These are phyloP conservation scores for Pseudogymnoascus sp. DNA, from an alignment of 2,329 filamentous ascomycete genomes.

Conservation along the genomic window DNA sequence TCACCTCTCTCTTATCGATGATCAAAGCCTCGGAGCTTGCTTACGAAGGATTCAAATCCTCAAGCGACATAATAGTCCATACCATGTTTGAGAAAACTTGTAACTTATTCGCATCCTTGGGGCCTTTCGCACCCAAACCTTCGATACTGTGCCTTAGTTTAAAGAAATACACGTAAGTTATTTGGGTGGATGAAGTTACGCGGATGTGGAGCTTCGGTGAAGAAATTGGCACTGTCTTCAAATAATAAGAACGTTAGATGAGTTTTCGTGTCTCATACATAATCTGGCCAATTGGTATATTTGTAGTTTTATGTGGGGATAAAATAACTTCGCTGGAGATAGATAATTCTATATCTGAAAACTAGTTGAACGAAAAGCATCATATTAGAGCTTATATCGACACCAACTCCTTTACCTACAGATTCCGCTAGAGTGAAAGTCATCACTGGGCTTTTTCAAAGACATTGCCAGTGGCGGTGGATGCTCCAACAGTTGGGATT, in stretches of 20 bases:
- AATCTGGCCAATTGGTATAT: neutral
- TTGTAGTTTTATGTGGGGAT: neutral
- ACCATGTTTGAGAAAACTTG: neutral
- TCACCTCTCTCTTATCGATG: neutral
- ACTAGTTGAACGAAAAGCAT: neutral
- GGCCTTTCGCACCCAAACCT: neutral
- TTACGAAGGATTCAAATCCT: neutral
- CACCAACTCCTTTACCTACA: neutral
- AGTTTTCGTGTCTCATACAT: neutral
- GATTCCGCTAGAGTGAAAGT: neutral
- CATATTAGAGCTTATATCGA: neutral
- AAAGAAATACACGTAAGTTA: neutral
- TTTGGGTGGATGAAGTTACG: neutral
- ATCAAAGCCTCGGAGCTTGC: neutral
- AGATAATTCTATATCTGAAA: neutral
- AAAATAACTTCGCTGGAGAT: neutral
- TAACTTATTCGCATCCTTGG: neutral
- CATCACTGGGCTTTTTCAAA: conserved; percentile 13
- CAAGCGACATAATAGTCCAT: neutral
- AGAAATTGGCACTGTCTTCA: neutral
- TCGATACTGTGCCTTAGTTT: neutral
- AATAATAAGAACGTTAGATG: neutral
- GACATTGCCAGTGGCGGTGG: conserved; percentile 12
- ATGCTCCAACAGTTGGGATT: conserved; percentile 8
- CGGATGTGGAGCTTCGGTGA: neutral